A percentile compares a stretch with the other conserved stretches of the same genome.
Conservation (phyloP, 148 eudicot species). For the Polygonum aviculare region DNA sequence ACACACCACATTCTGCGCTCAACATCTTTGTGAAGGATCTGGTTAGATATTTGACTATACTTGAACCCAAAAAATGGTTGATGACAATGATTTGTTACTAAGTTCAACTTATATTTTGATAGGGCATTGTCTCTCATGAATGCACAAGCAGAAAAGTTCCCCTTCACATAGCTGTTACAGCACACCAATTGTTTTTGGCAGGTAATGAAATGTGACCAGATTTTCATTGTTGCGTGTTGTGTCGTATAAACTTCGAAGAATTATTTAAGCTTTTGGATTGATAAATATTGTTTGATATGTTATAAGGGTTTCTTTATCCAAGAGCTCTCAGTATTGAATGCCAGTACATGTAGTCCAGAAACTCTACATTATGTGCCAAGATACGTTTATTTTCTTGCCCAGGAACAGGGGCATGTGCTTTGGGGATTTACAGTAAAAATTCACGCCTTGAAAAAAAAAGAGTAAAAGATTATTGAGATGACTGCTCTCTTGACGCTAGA, state of each 20-base stretch:
- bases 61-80: background rate
- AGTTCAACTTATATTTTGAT: conserved; percentile 13
- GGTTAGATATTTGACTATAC: conserved; percentile 40
- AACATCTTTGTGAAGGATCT: conserved; percentile 98
- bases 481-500: background rate
- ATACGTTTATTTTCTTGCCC: background rate
- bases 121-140: conserved; percentile 97
- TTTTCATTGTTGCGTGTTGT: background rate
- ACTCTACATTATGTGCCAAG: background rate
- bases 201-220: conserved; percentile 29
- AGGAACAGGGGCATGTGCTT: background rate
- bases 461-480: background rate
- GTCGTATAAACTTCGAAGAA: background rate
- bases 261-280: background rate
- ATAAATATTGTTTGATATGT: background rate
- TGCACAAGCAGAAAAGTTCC: conserved; percentile 73
- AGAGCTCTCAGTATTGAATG: background rate
- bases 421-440: background rate
- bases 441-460: too few species aligned
- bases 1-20: conserved; percentile 91
- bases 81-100: background rate
- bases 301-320: background rate
- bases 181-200: conserved; percentile 87
- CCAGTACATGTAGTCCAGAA: background rate
- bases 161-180: conserved; percentile 75